phyloP scores from a whole-genome alignment of 108 stramenopile genomes.

The Skeletonema potamos region DNA sequence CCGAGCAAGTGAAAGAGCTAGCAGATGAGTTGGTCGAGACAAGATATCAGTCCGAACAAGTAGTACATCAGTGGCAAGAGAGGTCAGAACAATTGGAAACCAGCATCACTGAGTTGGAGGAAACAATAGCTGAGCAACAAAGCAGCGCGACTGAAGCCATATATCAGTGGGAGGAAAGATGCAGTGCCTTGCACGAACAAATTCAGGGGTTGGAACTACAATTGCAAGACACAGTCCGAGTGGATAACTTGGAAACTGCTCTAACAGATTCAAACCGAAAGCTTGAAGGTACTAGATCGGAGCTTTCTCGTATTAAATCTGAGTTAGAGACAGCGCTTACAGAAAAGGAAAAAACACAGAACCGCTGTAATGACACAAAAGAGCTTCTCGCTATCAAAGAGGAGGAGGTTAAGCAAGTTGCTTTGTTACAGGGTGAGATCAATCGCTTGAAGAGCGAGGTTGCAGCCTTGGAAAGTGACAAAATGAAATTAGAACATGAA shows the following conservation, averaged over 20 bases:
- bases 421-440: slow-evolving; percentile 10
- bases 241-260: slow-evolving; percentile 2
- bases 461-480: slow-evolving; percentile 23
- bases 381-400: slow-evolving; percentile 9
- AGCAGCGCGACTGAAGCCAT: slow-evolving; percentile 64
- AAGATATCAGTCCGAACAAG: slow-evolving; percentile 50
- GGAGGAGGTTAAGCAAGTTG: slow-evolving; percentile 6
- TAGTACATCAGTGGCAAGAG: slow-evolving; percentile 64
- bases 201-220: slow-evolving; percentile 32
- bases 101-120: slow-evolving; percentile 49
- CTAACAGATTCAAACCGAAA: not conserved
- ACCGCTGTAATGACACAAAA: slow-evolving; percentile 1
- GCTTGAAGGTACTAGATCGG: slow-evolving; percentile 2
- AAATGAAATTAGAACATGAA: slow-evolving; percentile 2
- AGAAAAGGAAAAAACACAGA: not conserved
- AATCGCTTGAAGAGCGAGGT: slow-evolving; percentile 11
- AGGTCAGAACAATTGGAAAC: slow-evolving; percentile 29
- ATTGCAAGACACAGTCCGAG: slow-evolving; percentile 3
- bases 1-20: slow-evolving; percentile 46
- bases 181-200: slow-evolving; percentile 40
- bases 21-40: slow-evolving; percentile 44
- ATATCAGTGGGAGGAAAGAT: slow-evolving; percentile 62
- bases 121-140: slow-evolving; percentile 46
- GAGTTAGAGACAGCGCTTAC: slow-evolving; percentile 7
- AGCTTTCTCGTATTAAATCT: slow-evolving; percentile 1